Evolutionary conservation across 2,329 filamentous ascomycete genomes (phyloP).

Genomic region (Xylariaceae sp.): DNA sequence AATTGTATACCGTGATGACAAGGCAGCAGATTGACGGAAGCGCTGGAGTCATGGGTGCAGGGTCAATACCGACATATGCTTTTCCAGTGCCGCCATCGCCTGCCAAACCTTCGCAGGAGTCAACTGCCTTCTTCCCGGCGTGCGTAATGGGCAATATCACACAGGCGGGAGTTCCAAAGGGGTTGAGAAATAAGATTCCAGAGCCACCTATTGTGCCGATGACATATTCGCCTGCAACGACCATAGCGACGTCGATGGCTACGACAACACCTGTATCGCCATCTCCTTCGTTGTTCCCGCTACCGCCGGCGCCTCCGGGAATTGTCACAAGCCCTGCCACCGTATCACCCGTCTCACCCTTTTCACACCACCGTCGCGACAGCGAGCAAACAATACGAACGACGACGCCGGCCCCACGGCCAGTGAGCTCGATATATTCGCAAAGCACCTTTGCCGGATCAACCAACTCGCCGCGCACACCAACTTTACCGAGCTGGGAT

Average conservation of each 20-base stretch:
- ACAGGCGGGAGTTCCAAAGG: no score
- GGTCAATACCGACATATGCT: neutral
- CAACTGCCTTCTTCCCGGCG: no score
- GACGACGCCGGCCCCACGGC: slow-evolving; percentile 5
- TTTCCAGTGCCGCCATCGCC: no score
- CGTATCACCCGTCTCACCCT: slow-evolving; percentile 6
- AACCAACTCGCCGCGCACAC: slow-evolving; percentile 7
- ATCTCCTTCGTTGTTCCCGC: slow-evolving; percentile 16
- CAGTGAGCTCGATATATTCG: slow-evolving; percentile 12
- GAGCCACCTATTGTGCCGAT: neutral
- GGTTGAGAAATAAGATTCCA: no score
- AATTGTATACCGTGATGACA: neutral
- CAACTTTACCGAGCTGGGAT: slow-evolving; percentile 11
- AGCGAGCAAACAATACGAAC: neutral
- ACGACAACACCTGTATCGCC: slow-evolving; percentile 10
- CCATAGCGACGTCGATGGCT: neutral
- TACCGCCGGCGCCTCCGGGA: slow-evolving; percentile 6
- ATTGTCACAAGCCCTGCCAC: slow-evolving; percentile 6
- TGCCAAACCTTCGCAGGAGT: no score
- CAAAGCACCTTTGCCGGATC: slow-evolving; percentile 8
- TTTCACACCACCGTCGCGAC: slow-evolving; percentile 10
- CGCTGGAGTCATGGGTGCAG: neutral
- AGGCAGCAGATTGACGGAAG: slow-evolving; percentile 8
- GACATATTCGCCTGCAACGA: neutral
- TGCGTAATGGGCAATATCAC: no score